Percentiles rank a stretch among this genome's conserved stretches.
Conservation (phyloP, 192 early-diverging fungal genomes). For the Gryganskiella cystojenkinii region DNA sequence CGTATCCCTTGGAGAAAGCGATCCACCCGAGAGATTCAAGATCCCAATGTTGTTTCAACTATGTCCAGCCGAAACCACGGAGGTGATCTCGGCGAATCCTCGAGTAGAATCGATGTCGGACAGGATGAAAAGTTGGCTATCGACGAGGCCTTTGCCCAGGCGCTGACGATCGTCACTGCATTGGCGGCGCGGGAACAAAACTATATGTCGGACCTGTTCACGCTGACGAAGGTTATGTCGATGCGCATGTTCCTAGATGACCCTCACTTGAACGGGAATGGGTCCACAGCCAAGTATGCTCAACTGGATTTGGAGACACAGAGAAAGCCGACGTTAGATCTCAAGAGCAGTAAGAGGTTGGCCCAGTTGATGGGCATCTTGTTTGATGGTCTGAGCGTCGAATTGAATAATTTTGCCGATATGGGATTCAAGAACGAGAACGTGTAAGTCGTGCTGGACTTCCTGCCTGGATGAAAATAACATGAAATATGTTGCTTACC, state of each 20-base stretch:
- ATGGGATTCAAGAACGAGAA: constrained; percentile 78
- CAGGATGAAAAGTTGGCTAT: constrained; percentile 58
- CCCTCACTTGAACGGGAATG: constrained; percentile 20
- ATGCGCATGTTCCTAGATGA: constrained; percentile 60
- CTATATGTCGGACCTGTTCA: constrained; percentile 89
- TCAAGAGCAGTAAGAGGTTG: constrained; percentile 74
- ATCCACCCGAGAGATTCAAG: constrained; percentile 27
- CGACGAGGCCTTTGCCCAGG: constrained; percentile 68
- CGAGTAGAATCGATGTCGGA: constrained; percentile 42
- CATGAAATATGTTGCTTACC: background rate
- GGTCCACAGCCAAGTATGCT: constrained; percentile 13
- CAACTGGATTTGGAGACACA: constrained; percentile 56
- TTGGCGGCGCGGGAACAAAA: constrained; percentile 90
- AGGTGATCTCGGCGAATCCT: constrained; percentile 28
- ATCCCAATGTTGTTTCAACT: constrained; percentile 19
- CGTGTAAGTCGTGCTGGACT: constrained; percentile 58
- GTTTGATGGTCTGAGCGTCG: constrained; percentile 80
- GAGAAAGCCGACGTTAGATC: constrained; percentile 70
- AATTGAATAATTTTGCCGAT: constrained; percentile 80
- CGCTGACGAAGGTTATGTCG: constrained; percentile 62
- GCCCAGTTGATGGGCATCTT: constrained; percentile 74
- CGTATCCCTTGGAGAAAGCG: constrained; percentile 42
- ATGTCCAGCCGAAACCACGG: constrained; percentile 24
- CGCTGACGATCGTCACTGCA: constrained; percentile 68
- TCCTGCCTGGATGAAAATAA: too few relatives aligned